Base-by-base conservation (phyloP, 2,329 filamentous ascomycete species). In the Leptographium wingfieldii region DNA sequence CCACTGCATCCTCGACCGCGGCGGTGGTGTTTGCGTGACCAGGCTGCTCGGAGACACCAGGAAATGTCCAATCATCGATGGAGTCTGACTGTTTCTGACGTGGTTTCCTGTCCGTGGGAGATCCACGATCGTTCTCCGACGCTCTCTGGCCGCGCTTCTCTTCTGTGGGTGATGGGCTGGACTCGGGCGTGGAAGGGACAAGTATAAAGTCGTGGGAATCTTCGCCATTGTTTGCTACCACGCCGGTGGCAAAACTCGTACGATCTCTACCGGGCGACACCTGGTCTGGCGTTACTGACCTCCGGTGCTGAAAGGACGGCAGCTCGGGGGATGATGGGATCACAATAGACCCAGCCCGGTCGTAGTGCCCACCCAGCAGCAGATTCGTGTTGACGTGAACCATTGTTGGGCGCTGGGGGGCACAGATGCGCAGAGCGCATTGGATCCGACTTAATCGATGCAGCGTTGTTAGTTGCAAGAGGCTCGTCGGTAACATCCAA, bases 371-470 rank as follows among this genome's bases (percentile, higher is more conserved):
- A 7, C 35, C 40, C 33, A 33, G 38, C 31, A 58, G 43, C 31
- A 56, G 19, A 10, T 25, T 56, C 12, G 55, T 58, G 16, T 63
- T 51, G 48, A 69, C 62, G 60, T 70, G 65, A 64, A 72, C 68
- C 71, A 73, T 73, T 53, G 57, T 66, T 56, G 61, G 58, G 59
- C 63, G 66, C 61, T 58, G 70, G 60, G 69, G 65, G 62, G 67
- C 55, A 55, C 68, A 69, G 68, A 59, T 73, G 76, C 77, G 76
- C 75, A 73, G 64, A 65, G 76, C 77, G 76, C 78, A 77, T 75
- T 71, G 70, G 69, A 70, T 62, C 55, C 64, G 61, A 60, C 38
- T 64, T 46, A 58, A 61, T 51, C 64, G 66, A 65, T 69, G 67
- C 72, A 72, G 65, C 62, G 65, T 73, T 35, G 58, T 5, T 40